Base-by-base conservation (phyloP, 2,329 filamentous ascomycete genomes). In the Cordyceps fumosorosea region DNA sequence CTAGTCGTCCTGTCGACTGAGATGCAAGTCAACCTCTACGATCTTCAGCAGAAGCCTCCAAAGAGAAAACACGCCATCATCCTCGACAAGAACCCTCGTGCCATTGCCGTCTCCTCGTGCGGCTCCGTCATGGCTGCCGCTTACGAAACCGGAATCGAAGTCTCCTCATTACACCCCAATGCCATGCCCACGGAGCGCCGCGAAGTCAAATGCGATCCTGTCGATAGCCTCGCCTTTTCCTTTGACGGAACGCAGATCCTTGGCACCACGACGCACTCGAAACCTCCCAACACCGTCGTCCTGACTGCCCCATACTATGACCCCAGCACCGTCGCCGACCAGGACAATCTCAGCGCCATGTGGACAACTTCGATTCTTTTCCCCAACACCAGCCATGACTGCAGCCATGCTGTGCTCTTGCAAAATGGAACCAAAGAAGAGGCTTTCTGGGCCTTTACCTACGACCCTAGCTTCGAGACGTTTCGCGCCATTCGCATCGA, bases 341-440 rank as follows among this genome's bases (percentile, higher is more conserved):
- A 88, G 63, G 85, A 90, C 63, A 83, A 86, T 65, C 81, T 91
- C 64, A 89, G 87, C 70, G 84, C 87, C 26, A 82, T 93, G 69
- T 95, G 90, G 90, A 93, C 90, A 7, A 91, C 89, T 0, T 92
- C 91, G 40, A 93, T 95, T 52, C 77, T 95, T 3, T 93, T 93
- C 62, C 90, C 90, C 3, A 90, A 92, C 67, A 88, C 86, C n/a
- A 91, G 87, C 66, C 84, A 86, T 56, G 88, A 90, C 66, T 92
- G 89, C 70, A 91, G 88, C 67, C 89, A 93, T 73, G 89, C 89
- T 22, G 86, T 89, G 1, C 73, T 93, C 52, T 77, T 93, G 18
- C 84, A 85, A 66, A 79, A 85, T 64, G 82, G 82, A 5, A 78
- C 76, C 56, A 76, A 83, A 45, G 83, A 86, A 60, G 89, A 91